These are phyloP conservation scores for Zygotorulaspora sp. DNA, from an alignment of 805 yeast genomes.

Conservation along the genomic window DNA sequence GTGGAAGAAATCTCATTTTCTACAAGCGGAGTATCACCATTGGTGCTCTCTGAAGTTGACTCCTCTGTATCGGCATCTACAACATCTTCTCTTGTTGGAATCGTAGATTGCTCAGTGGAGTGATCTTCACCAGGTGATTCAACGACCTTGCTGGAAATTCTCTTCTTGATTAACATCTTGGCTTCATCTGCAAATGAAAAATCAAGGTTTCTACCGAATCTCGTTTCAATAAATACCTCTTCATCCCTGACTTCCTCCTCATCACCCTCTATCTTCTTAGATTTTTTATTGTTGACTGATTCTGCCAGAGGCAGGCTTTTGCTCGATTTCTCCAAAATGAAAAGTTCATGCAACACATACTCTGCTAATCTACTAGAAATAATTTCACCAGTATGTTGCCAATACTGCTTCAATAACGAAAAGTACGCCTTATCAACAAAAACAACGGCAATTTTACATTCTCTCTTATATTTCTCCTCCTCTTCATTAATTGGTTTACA, in stretches of 20 bases:
- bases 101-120: constrained; percentile 7
- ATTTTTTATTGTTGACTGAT: constrained; percentile 6
- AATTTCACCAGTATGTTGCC: constrained; percentile 99
- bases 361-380: constrained; percentile 86
- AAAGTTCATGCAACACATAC: constrained; percentile 63
- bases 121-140: constrained; percentile 26
- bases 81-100: background rate
- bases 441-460: constrained; percentile 71
- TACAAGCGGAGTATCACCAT: background rate
- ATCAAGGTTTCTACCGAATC: constrained; percentile 87
- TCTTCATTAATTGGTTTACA: constrained; percentile 57
- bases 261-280: constrained; percentile 6
- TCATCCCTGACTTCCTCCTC: constrained; percentile 34
- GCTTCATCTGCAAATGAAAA: constrained; percentile 72
- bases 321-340: constrained; percentile 35
- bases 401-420: constrained; percentile 72
- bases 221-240: constrained; percentile 76
- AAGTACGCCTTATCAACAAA: constrained; percentile 61
- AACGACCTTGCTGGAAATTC: constrained; percentile 67
- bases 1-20: constrained; percentile 13
- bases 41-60: background rate
- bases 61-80: background rate
- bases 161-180: constrained; percentile 61
- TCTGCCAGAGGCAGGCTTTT: constrained; percentile 3
- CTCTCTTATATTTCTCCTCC: constrained; percentile 56